Evolutionary conservation across 805 yeast genomes (phyloP).

Genomic region (Candida peoriensis): DNA sequence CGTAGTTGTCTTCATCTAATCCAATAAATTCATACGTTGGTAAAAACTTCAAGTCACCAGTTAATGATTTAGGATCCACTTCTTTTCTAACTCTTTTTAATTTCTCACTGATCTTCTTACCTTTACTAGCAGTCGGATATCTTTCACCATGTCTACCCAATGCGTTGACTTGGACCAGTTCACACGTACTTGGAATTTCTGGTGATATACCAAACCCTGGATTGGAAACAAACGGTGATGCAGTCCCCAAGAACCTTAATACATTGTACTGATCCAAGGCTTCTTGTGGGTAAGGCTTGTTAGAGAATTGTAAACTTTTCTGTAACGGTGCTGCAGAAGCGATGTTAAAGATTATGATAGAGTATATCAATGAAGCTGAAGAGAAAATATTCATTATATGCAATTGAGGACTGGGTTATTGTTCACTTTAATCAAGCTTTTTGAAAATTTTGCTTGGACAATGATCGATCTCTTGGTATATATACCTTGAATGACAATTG

Average conservation of each 20-base stretch:
- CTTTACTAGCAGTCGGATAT: conserved; percentile 32
- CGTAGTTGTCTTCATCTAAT: conserved; percentile 34
- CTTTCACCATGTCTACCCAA: conserved; percentile 57
- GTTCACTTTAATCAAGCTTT: too few relatives aligned
- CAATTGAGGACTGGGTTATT: too few relatives aligned
- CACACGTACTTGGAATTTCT: conserved; percentile 46
- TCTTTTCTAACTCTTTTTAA: conserved; percentile 25
- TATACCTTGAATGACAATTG: too few relatives aligned
- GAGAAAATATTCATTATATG: too few relatives aligned
- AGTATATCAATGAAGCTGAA: too few relatives aligned
- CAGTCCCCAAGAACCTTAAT: conserved; percentile 43
- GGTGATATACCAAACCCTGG: conserved; percentile 49
- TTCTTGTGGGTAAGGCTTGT: conserved; percentile 24
- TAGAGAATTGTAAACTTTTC: not conserved
- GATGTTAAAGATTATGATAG: too few relatives aligned
- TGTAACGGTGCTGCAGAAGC: too few relatives aligned
- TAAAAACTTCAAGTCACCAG: conserved; percentile 17
- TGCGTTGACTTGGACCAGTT: conserved; percentile 49
- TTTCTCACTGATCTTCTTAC: conserved; percentile 12
- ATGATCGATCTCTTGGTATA: too few relatives aligned
- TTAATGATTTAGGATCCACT: too few relatives aligned
- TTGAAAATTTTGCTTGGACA: too few relatives aligned
- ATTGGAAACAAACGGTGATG: conserved; percentile 47
- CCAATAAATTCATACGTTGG: conserved; percentile 44
- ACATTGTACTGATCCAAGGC: conserved; percentile 41